These are phyloP conservation scores for Scheffersomyces insectosa DNA, from an alignment of 1,139 yeast species.

Conservation along the genomic window DNA sequence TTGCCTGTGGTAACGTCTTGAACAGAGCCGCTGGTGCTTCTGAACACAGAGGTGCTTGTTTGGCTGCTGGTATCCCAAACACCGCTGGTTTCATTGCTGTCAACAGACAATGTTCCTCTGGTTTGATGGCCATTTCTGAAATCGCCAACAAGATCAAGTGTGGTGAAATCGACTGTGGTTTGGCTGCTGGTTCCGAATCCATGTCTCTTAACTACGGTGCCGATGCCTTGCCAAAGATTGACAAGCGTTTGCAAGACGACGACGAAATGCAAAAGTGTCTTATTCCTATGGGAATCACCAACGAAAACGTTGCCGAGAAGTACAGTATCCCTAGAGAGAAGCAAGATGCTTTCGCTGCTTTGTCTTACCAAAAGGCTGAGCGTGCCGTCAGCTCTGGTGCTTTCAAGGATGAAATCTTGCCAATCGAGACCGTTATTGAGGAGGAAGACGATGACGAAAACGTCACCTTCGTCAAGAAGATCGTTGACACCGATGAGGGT, in stretches of 20 bases:
- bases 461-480: conserved; percentile 38
- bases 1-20: conserved; percentile 85
- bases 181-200: conserved; percentile 91
- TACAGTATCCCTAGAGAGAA: conserved; percentile 63
- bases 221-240: conserved; percentile 62
- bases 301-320: conserved; percentile 71
- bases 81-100: conserved; percentile 76
- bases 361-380: conserved; percentile 82
- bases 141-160: conserved; percentile 82
- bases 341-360: conserved; percentile 88
- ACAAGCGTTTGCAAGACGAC: conserved; percentile 43
- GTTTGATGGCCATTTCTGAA: conserved; percentile 85
- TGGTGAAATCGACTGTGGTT: conserved; percentile 89
- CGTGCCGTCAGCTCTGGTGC: conserved; percentile 67
- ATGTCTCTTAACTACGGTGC: conserved; percentile 88
- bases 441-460: conserved; percentile 54
- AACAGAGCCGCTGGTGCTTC: conserved; percentile 91
- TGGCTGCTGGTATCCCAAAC: conserved; percentile 51
- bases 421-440: conserved; percentile 58
- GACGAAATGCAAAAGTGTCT: conserved; percentile 62
- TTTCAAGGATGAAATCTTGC: conserved; percentile 84
- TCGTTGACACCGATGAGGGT: conserved; percentile 82
- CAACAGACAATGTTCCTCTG: conserved; percentile 94
- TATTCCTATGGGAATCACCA: conserved; percentile 91
- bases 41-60: conserved; percentile 80